phyloP scores from a whole-genome alignment of 495 filamentous ascomycete genomes.

The Poronia punctata region DNA sequence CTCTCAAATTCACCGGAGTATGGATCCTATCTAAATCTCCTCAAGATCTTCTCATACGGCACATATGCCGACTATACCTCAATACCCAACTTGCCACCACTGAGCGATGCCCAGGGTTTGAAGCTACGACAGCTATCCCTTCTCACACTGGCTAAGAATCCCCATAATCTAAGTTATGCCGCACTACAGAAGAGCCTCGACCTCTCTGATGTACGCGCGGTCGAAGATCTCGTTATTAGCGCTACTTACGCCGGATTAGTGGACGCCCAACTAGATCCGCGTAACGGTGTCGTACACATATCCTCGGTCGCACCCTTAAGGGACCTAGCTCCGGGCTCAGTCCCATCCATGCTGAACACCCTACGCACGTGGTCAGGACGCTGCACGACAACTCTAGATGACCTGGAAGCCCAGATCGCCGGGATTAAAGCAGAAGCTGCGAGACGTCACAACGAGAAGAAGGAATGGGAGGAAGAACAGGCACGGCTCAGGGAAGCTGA shows the following conservation, averaged over 20 bases:
- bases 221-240: constrained; percentile 86
- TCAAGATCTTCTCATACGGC: constrained; percentile 90
- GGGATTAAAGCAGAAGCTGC: constrained; percentile 49
- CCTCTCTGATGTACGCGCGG: constrained; percentile 57
- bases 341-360: constrained; percentile 57
- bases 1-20: constrained; percentile 47
- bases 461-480: constrained; percentile 38
- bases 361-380: constrained; percentile 69
- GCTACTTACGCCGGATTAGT: constrained; percentile 83
- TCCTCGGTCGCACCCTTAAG: constrained; percentile 76
- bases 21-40: constrained; percentile 58
- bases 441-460: constrained; percentile 44
- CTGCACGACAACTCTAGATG: constrained; percentile 65
- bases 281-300: constrained; percentile 61
- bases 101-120: constrained; percentile 63
- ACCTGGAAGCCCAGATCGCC: constrained; percentile 66
- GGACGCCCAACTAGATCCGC: constrained; percentile 73
- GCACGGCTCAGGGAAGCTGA: constrained; percentile 39
- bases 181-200: constrained; percentile 59
- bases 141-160: constrained; percentile 61
- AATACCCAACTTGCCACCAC: constrained; percentile 55
- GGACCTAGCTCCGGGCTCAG: constrained; percentile 65
- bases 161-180: constrained; percentile 60
- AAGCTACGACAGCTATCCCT: constrained; percentile 92
- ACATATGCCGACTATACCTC: constrained; percentile 66